These are phyloP conservation scores for Populus hybrid DNA, from an alignment of 441 rosid species.

Conservation along the genomic window DNA sequence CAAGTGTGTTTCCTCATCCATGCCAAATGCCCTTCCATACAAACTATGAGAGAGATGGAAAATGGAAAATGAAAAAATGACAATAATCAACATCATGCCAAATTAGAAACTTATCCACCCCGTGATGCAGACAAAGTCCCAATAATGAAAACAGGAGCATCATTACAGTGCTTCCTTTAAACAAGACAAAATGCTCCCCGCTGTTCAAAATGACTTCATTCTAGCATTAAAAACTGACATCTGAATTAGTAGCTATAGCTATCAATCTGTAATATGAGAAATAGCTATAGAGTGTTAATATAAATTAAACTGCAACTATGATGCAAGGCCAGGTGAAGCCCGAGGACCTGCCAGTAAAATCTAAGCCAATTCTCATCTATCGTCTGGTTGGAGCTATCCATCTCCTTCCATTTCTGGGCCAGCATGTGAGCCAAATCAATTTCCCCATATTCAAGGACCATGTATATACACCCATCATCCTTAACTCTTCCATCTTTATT, in stretches of 20 bases:
- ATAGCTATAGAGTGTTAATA: not conserved
- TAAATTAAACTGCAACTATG: conserved; percentile 6
- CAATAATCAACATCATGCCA: not conserved
- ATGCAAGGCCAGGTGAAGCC: conserved; percentile 24
- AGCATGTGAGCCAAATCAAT: conserved; percentile 98
- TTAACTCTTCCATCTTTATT: too few relatives aligned
- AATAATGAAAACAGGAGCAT: not conserved
- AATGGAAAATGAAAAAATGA: not conserved
- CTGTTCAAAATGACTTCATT: not conserved
- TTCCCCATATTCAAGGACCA: too few relatives aligned
- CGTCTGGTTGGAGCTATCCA: conserved; percentile 56
- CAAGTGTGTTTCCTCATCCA: not conserved
- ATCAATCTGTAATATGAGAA: not conserved
- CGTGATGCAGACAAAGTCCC: not conserved
- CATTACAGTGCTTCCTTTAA: not conserved
- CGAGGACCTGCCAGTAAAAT: conserved; percentile 94
- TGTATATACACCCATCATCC: too few relatives aligned
- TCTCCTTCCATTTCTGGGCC: conserved; percentile 93
- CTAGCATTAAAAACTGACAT: not conserved
- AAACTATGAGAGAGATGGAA: not conserved
- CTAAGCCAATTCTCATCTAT: conserved; percentile 98
- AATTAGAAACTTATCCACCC: not conserved
- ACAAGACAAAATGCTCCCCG: not conserved
- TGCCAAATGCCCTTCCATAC: not conserved
- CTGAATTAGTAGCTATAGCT: not conserved